phyloP scores from a whole-genome alignment of 1,284 basidiomycete genomes.

The Ceratobasidium sp. region DNA sequence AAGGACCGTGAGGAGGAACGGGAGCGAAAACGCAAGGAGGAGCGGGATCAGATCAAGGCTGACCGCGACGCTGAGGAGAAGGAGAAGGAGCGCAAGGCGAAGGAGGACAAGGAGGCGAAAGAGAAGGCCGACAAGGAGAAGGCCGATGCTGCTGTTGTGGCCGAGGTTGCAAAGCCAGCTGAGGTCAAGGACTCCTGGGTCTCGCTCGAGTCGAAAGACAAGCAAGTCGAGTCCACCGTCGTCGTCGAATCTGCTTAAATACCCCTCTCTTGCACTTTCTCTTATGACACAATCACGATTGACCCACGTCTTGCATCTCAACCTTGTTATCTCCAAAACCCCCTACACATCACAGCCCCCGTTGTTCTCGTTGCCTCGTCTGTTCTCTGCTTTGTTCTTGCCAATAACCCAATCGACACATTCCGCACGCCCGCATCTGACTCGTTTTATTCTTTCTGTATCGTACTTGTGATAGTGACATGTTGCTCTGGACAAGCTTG shows the following conservation, averaged over 20 bases:
- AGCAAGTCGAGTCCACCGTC: too few species aligned
- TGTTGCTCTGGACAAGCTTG: background rate
- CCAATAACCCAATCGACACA: constrained; percentile 1
- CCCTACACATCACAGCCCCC: too few species aligned
- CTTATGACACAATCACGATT: too few species aligned
- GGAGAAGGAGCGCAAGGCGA: constrained; percentile 36
- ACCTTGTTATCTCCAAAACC: background rate
- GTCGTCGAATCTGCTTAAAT: too few species aligned
- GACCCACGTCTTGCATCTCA: background rate
- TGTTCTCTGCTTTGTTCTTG: background rate
- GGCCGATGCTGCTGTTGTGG: constrained; percentile 51
- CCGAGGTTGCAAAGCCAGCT: constrained; percentile 49
- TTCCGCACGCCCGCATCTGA: constrained; percentile 8
- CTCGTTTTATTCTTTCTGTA: constrained; percentile 22
- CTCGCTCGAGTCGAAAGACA: background rate
- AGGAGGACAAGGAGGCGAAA: constrained; percentile 39
- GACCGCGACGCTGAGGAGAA: constrained; percentile 40
- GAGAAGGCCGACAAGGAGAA: constrained; percentile 51
- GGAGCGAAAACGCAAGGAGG: constrained; percentile 58
- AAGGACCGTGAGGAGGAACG: constrained; percentile 60
- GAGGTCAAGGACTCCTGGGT: constrained; percentile 20
- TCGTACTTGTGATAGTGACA: background rate
- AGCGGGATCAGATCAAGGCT: constrained; percentile 35
- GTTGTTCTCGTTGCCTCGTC: too few species aligned
- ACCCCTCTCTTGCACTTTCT: too few species aligned